These are phyloP conservation scores for Naganishia onofrii DNA, from an alignment of 768 basidiomycete species.

Conservation along the genomic window DNA sequence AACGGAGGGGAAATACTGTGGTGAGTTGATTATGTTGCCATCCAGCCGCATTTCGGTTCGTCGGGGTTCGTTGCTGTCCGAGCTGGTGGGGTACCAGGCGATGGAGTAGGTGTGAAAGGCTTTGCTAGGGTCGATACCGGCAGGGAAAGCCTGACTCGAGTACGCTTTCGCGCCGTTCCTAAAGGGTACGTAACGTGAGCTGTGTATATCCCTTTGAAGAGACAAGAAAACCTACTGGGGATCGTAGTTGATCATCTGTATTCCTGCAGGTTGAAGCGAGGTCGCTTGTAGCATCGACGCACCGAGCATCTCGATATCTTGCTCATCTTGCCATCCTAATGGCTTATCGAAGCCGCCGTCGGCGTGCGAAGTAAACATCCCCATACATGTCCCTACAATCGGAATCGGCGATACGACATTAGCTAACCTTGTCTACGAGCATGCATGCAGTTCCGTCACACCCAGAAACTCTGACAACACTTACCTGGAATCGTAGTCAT, in stretches of 20 bases:
- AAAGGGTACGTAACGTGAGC: neutral
- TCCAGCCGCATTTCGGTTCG: conserved; percentile 32
- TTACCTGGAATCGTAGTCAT: conserved; percentile 29
- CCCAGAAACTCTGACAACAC: no score
- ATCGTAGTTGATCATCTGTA: conserved; percentile 34
- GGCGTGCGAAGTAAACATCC: neutral
- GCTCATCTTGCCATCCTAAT: neutral
- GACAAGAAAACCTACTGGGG: conserved; percentile 16
- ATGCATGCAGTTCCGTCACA: no score
- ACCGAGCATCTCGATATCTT: conserved; percentile 2
- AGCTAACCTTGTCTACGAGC: neutral
- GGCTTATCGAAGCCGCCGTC: neutral
- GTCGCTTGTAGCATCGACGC: neutral
- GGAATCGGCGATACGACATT: neutral
- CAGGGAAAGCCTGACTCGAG: conserved; percentile 29
- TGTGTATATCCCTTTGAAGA: neutral
- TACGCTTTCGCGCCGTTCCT: conserved; percentile 24
- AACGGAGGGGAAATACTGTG: conserved; percentile 16
- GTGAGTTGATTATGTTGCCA: conserved; percentile 19
- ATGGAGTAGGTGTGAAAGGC: conserved; percentile 34
- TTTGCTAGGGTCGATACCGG: conserved; percentile 27
- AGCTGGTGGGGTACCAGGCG: conserved; percentile 28
- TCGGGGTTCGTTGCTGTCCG: neutral
- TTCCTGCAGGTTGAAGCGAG: conserved; percentile 18
- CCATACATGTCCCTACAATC: neutral